A percentile compares a stretch with the other conserved stretches of the same genome.
These are phyloP conservation scores for Isabelozyma gotoi DNA, from an alignment of 805 yeast genomes.

Conservation along the genomic window DNA sequence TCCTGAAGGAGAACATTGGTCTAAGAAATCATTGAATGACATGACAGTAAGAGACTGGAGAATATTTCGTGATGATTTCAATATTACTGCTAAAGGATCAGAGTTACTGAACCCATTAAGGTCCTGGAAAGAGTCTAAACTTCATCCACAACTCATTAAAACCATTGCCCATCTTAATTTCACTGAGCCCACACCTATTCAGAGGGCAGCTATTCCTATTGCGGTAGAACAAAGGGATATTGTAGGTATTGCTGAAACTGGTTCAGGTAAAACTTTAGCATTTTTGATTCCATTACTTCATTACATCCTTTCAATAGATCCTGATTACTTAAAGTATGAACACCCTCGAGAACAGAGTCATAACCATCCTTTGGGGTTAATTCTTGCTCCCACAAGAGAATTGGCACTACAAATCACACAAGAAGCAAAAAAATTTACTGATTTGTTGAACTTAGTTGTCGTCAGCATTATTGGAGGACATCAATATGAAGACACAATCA, in stretches of 20 bases:
- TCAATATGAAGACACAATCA: constrained; percentile 69
- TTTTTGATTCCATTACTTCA: constrained; percentile 72
- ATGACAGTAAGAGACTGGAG: constrained; percentile 92
- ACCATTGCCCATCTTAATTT: constrained; percentile 46
- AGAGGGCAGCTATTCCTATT: constrained; percentile 81
- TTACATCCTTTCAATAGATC: constrained; percentile 41
- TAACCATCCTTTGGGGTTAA: constrained; percentile 71
- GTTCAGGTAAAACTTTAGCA: constrained; percentile 91
- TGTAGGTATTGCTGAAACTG: constrained; percentile 93
- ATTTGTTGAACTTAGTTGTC: constrained; percentile 40
- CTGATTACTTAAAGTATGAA: constrained; percentile 34
- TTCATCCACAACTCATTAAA: constrained; percentile 36
- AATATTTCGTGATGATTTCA: constrained; percentile 74
- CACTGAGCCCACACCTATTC: constrained; percentile 82
- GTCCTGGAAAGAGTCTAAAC: constrained; percentile 64
- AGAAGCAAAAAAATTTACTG: constrained; percentile 58
- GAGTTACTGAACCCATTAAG: constrained; percentile 54
- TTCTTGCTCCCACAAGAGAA: constrained; percentile 92
- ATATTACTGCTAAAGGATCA: constrained; percentile 59
- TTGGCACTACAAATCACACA: constrained; percentile 81
- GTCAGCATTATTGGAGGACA: constrained; percentile 89
- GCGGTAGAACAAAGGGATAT: constrained; percentile 61
- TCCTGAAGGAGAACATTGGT: constrained; percentile 54
- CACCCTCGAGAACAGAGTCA: constrained; percentile 46
- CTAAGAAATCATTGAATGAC: constrained; percentile 54